Base-by-base conservation (phyloP, 2,329 filamentous ascomycete genomes). In the Stachybotrys chartarum region DNA sequence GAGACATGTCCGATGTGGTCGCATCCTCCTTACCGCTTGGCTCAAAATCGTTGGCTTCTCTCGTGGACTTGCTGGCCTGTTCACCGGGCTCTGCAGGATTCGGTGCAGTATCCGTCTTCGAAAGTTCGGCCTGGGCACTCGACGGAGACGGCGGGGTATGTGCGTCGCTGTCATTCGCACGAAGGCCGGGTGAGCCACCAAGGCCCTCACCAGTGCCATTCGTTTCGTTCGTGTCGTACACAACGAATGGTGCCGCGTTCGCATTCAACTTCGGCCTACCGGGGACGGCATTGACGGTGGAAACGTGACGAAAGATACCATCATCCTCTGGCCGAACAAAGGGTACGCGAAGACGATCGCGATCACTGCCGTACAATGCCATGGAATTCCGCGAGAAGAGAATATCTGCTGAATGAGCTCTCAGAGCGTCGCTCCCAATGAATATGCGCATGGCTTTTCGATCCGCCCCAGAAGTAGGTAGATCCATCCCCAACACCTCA, bases 251-350 rank as follows among this genome's bases (percentile, higher is more conserved):
- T 0, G 72, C 64, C 3, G 74, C 74, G 39, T 66, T 75, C 30
- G 81, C 81, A 42, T 87, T 86, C 31, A 86, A 71, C 59, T 81
- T 83, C 8, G 78, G 78, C 65, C 77, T 83, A 58, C 80, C 81
- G 0, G 79, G 77, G 8, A 74, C 58, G n/a, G 79, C 59, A 56
- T 79, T 81, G 47, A 78, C 78, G 1, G 88, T 91, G 63, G 77
- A 84, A 51, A 97, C 79, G 62, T 86, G 82, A 63, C 88, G 94
- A 75, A 95, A 97, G 1, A 84, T 74, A 4, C 77, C 78, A 55
- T 96, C 91, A 63, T 96, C 87, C 70, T 97, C 94, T 0, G 94
- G 94, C 31, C 94, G 85, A 46, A 96, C 91, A 61, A 99, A 88
- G 2, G 94, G 94, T 39, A 99, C 87, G 16, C 90, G 91, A 12